Evolutionary conservation across 331 rosid genomes (phyloP), one percentile per base, ranked within the genome.

Genomic region (Pyracantha coccinea): DNA sequence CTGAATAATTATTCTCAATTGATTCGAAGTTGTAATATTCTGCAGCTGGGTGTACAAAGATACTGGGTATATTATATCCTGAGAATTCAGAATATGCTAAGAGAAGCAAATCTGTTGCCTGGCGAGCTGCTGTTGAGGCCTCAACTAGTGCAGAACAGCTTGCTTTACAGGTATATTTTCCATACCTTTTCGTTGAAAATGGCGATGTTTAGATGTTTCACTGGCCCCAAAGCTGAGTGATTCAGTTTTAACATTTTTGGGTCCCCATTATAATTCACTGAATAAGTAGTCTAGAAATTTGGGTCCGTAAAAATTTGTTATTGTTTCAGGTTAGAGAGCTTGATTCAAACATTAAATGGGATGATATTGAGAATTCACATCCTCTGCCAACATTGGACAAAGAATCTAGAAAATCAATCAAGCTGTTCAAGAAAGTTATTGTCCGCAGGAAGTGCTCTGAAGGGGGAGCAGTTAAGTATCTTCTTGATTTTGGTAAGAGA

Each of bases 401-500:
- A 75, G 97, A 92, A 79, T 84, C 89, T 67, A 84, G 77, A 84
- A 95, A 95, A 77, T 85, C 99, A 67, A 66, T 70, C 82, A 82
- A 94, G 87, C 83, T 95, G 76, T 95, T 95, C 88, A 95, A 90
- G 86, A 95, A 95, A 84, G 96, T 82, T 76, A 88, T 92, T 78
- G 87, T 95, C 73, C 97, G 99, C 74, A 91, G 97, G 81, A 95
- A 95, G 88, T 80, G 81, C 80, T 74, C 80, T 35, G 93, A 95
- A 72, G 87, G 86, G 76, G 85, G 80, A 75, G 74, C 79, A 66
- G 84, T 79, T 20, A 95, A 88, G 77, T 95, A 89, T 82, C 99
- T 95, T 77, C 86, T 95, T 78, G 97, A 95, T 81, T 95, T 95
- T 86, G 99, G 99, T 63, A 95, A 95, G 88, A 95, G 99, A 85